Conservation (phyloP, 1,284 basidiomycete genomes). For the Coriolopsis trogii region DNA sequence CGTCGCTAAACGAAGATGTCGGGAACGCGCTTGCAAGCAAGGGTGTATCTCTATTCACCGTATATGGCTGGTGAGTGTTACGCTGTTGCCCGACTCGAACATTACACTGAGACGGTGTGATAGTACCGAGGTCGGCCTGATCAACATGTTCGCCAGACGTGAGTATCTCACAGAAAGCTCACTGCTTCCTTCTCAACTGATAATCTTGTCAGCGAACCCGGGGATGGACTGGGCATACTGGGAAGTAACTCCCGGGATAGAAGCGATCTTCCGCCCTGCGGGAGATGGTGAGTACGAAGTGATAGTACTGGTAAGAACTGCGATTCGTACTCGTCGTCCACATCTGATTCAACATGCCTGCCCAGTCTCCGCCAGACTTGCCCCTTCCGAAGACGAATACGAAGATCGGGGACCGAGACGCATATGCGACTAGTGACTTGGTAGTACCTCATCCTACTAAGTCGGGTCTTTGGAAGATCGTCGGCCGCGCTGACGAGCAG, state of each 20-base stretch:
- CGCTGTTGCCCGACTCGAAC: not conserved
- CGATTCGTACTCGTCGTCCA: not conserved
- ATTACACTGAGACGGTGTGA: not conserved
- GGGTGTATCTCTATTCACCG: conserved; percentile 4
- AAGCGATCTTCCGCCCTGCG: conserved; percentile 14
- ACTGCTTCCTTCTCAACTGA: not conserved
- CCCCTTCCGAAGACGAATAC: conserved; percentile 32
- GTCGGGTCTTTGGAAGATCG: conserved; percentile 43
- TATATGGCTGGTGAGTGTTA: conserved; percentile 6
- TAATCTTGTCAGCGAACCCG: conserved; percentile 9
- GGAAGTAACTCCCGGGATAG: conserved; percentile 2
- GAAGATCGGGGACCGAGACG: conserved; percentile 28
- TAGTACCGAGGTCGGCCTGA: conserved; percentile 25
- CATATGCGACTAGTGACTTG: conserved; percentile 43
- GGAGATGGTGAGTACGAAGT: conserved; percentile 25
- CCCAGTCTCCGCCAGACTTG: conserved; percentile 8
- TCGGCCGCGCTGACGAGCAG: conserved; percentile 51
- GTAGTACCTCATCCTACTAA: conserved; percentile 46
- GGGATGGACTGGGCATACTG: conserved; percentile 30
- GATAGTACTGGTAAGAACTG: conserved; percentile 19
- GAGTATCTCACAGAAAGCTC: not conserved
- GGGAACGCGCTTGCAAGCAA: conserved; percentile 12
- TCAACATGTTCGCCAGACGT: conserved; percentile 21
- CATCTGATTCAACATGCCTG: not conserved
- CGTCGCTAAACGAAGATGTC: conserved; percentile 7